These are phyloP conservation scores for Metschnikowia santaceciliae DNA, from an alignment of 805 yeast species.

Conservation along the genomic window DNA sequence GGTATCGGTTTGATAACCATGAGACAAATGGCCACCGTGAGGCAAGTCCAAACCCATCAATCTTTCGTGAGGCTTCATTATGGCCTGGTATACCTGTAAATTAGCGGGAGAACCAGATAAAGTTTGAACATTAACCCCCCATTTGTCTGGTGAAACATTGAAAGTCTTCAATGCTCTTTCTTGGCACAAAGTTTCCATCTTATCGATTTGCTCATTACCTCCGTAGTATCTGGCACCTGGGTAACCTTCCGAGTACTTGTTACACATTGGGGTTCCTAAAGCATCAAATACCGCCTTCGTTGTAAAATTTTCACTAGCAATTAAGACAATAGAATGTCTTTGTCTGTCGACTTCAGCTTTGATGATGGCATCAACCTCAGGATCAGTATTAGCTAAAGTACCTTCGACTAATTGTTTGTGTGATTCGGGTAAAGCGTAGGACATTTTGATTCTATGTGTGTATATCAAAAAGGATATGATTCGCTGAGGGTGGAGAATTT, in stretches of 20 bases:
- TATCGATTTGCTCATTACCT: conserved; percentile 95
- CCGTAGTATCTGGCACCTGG: conserved; percentile 99
- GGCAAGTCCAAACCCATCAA: conserved; percentile 98
- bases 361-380: conserved; percentile 71
- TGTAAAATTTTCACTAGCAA: conserved; percentile 97
- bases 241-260: conserved; percentile 98
- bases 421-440: conserved; percentile 46
- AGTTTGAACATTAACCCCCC: conserved; percentile 99
- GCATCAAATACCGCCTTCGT: conserved; percentile 94
- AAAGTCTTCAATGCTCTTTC: conserved; percentile 91
- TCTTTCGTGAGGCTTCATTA: conserved; percentile 93
- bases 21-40: conserved; percentile 98
- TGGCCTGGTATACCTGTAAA: conserved; percentile 92
- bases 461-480: background rate
- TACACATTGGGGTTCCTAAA: conserved; percentile 95
- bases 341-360: conserved; percentile 86
- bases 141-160: conserved; percentile 67
- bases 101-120: conserved; percentile 98
- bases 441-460: conserved; percentile 21
- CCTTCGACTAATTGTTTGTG: conserved; percentile 56
- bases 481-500: background rate
- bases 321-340: conserved; percentile 86
- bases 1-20: conserved; percentile 94
- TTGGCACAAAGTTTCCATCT: conserved; percentile 89
- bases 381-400: conserved; percentile 65